These are phyloP conservation scores for Thielaviopsis euricoi DNA, from an alignment of 2,329 filamentous ascomycete species.

Conservation along the genomic window DNA sequence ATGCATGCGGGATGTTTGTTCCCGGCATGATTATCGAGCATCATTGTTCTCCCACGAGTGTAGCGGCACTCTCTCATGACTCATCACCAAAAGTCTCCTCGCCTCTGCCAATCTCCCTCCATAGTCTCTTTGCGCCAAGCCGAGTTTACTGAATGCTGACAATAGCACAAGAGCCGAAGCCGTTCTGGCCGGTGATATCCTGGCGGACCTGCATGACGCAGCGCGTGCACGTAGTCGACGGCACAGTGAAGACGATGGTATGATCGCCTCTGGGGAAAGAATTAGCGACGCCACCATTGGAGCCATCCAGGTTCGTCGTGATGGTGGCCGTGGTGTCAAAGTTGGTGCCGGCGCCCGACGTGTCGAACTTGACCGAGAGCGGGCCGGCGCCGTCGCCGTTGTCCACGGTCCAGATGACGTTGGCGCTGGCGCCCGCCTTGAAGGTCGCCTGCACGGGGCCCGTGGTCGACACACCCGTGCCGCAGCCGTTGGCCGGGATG, in stretches of 20 bases:
- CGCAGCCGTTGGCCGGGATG: slow-evolving; percentile 1
- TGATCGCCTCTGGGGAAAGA: slow-evolving; percentile 2
- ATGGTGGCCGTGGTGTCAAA: not conserved
- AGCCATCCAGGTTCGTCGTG: not conserved
- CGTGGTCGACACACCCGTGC: not conserved
- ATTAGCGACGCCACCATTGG: not conserved
- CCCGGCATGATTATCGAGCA: no score
- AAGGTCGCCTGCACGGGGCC: slow-evolving; percentile 2
- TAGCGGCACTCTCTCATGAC: no score
- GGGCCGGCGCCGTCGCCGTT: slow-evolving; percentile 1
- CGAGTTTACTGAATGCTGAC: slow-evolving; percentile 6
- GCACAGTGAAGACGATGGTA: slow-evolving; percentile 1
- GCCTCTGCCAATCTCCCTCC: no score
- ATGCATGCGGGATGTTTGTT: not conserved
- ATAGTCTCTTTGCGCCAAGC: no score
- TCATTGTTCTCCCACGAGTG: no score
- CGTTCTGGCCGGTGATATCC: not conserved
- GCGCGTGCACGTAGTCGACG: not conserved
- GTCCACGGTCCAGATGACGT: not conserved
- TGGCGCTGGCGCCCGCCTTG: not conserved
- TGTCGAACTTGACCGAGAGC: slow-evolving; percentile 3
- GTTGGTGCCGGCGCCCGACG: not conserved
- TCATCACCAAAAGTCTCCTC: no score
- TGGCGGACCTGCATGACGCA: slow-evolving; percentile 5
- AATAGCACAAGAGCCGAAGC: slow-evolving; percentile 8